Evolutionary conservation across 352 stramenopile genomes (phyloP).

Genomic region (Phytophthora capsici): DNA sequence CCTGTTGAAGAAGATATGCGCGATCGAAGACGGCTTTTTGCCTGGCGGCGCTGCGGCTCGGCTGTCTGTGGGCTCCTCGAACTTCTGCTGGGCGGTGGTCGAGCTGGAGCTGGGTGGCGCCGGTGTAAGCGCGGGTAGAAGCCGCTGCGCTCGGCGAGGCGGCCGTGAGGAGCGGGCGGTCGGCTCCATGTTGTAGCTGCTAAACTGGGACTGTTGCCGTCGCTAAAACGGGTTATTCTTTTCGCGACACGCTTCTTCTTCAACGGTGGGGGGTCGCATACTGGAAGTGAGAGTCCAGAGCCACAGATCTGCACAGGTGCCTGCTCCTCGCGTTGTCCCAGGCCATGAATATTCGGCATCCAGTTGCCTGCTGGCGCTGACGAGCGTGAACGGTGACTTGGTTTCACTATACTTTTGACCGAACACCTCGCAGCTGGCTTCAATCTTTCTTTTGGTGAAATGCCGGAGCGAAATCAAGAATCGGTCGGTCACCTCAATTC

Average conservation of each 20-base stretch:
- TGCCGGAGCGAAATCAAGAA: background rate
- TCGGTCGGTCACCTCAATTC: too few species aligned
- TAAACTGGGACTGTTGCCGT: conserved; percentile 13
- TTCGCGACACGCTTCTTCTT: conserved; percentile 22
- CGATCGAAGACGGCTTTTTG: conserved; percentile 41
- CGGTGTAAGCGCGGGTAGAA: conserved; percentile 30
- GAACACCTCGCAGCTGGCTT: conserved; percentile 7
- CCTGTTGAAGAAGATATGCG: conserved; percentile 58
- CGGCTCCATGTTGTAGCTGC: conserved; percentile 24
- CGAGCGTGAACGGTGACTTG: conserved; percentile 5
- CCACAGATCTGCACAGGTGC: conserved; percentile 13
- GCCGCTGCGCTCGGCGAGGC: conserved; percentile 22
- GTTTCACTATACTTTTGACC: conserved; percentile 5
- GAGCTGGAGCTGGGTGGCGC: conserved; percentile 26
- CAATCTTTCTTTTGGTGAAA: conserved; percentile 7
- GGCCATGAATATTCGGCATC: conserved; percentile 19
- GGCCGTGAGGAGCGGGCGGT: conserved; percentile 1
- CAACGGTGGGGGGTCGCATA: conserved; percentile 14
- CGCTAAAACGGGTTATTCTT: conserved; percentile 25
- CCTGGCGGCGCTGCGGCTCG: background rate
- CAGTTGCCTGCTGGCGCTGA: conserved; percentile 14
- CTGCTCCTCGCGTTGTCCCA: conserved; percentile 15
- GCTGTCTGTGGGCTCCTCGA: conserved; percentile 22
- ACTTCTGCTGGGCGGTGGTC: conserved; percentile 16
- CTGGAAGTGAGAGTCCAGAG: background rate